These are phyloP conservation scores for Moesziomyces sp. DNA, from an alignment of 1,284 basidiomycete species.

Conservation along the genomic window DNA sequence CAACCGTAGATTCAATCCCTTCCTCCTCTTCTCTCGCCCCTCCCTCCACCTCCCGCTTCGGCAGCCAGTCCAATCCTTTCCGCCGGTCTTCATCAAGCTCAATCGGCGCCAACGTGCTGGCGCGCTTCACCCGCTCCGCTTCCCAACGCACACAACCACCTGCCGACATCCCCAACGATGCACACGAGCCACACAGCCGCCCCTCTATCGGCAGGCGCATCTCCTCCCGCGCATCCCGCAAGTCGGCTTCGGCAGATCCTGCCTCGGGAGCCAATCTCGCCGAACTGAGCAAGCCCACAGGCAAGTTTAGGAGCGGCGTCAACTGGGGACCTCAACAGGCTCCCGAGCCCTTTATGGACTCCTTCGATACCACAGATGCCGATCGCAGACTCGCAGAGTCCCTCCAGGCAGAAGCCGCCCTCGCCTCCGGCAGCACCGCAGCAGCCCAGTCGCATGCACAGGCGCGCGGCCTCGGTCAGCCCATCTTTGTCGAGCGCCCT, in stretches of 20 bases:
- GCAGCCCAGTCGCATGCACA: slow-evolving; percentile 48
- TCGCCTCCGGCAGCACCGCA: slow-evolving; percentile 47
- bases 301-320: slow-evolving; percentile 56
- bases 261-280: slow-evolving; percentile 28
- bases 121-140: slow-evolving; percentile 23
- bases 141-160: slow-evolving; percentile 8
- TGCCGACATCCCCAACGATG: background rate
- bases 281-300: slow-evolving; percentile 43
- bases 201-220: slow-evolving; percentile 29
- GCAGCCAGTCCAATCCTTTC: slow-evolving; percentile 10
- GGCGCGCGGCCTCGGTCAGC: slow-evolving; percentile 23
- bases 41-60: too few relatives aligned
- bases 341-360: slow-evolving; percentile 53
- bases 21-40: background rate
- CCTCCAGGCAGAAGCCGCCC: slow-evolving; percentile 11
- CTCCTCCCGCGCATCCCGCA: slow-evolving; percentile 30
- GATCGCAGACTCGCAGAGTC: slow-evolving; percentile 14
- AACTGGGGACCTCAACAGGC: slow-evolving; percentile 40
- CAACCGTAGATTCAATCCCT: too few relatives aligned
- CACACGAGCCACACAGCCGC: slow-evolving; percentile 3
- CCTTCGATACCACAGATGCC: slow-evolving; percentile 17
- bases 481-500: slow-evolving; percentile 27
- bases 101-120: slow-evolving; percentile 13
- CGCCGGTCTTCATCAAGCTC: slow-evolving; percentile 27
- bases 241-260: slow-evolving; percentile 13